phyloP scores from a whole-genome alignment of 495 filamentous ascomycete species.

The Aspergillus asperescens region DNA sequence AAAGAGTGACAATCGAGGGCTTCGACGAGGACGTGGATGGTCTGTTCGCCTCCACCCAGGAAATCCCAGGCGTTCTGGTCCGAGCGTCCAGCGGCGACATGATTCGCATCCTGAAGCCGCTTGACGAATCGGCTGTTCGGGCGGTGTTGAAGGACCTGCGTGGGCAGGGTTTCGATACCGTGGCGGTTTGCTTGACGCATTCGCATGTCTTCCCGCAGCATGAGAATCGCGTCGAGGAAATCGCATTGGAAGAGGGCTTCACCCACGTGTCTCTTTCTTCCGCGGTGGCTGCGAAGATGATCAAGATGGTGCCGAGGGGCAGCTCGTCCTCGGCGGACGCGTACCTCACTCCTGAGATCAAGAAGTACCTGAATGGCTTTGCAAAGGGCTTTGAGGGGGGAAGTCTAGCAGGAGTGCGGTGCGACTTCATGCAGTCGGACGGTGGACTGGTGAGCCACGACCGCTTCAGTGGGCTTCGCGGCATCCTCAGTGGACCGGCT shows the following conservation, averaged over 20 bases:
- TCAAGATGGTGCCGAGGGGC: conserved; percentile 56
- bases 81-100: conserved; percentile 37
- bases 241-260: conserved; percentile 38
- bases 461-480: conserved; percentile 44
- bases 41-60: conserved; percentile 44
- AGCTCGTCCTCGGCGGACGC: conserved; percentile 86
- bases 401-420: conserved; percentile 32
- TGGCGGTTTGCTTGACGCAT: conserved; percentile 42
- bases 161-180: conserved; percentile 30
- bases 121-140: conserved; percentile 20
- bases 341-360: conserved; percentile 87
- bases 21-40: conserved; percentile 19
- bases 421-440: conserved; percentile 41
- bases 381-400: conserved; percentile 44
- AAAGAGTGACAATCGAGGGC: conserved; percentile 71
- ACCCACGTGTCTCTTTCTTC: conserved; percentile 41
- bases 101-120: conserved; percentile 32
- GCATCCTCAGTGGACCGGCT: conserved; percentile 49
- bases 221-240: conserved; percentile 33
- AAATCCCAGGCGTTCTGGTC: conserved; percentile 16
- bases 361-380: conserved; percentile 80
- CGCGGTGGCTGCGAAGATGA: conserved; percentile 69
- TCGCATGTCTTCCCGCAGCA: conserved; percentile 43
- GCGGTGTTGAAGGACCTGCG: conserved; percentile 29
- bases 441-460: conserved; percentile 41